Percentiles rank a stretch among this genome's conserved stretches.
Conservation (phyloP, 352 stramenopile species). For the Pythium sukuiense region DNA sequence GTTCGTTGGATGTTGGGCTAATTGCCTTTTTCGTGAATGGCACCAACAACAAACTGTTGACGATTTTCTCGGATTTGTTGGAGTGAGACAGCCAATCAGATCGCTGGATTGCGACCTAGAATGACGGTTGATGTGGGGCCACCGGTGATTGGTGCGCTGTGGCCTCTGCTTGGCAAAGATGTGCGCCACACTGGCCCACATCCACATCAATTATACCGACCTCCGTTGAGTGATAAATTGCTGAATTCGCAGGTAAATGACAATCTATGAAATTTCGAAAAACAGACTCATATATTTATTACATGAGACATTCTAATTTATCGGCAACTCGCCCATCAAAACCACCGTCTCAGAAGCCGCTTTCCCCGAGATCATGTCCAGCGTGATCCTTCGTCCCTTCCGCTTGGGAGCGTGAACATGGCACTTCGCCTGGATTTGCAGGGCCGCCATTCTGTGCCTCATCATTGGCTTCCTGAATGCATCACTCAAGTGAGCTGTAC, state of each 20-base stretch:
- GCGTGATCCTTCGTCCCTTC: neutral
- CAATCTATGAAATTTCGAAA: too few relatives aligned
- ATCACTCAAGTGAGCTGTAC: too few relatives aligned
- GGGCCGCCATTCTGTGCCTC: too few relatives aligned
- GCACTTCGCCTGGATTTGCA: too few relatives aligned
- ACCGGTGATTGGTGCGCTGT: slow-evolving; percentile 8
- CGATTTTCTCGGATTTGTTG: slow-evolving; percentile 5
- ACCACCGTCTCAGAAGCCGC: neutral
- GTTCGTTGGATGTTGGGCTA: slow-evolving; percentile 7
- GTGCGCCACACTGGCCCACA: slow-evolving; percentile 8
- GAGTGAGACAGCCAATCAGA: neutral
- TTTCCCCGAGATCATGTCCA: neutral
- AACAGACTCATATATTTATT: too few relatives aligned
- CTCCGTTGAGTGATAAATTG: neutral
- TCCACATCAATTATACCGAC: slow-evolving; percentile 14
- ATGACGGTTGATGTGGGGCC: neutral
- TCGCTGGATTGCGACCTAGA: neutral
- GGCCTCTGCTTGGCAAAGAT: neutral
- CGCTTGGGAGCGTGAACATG: neutral
- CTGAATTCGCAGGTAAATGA: neutral
- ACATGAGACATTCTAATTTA: neutral
- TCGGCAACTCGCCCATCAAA: neutral
- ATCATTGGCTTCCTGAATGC: too few relatives aligned
- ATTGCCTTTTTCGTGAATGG: slow-evolving; percentile 20
- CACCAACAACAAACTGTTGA: neutral